Conservation (phyloP, 768 basidiomycete species). For the Mycena vitilis region DNA sequence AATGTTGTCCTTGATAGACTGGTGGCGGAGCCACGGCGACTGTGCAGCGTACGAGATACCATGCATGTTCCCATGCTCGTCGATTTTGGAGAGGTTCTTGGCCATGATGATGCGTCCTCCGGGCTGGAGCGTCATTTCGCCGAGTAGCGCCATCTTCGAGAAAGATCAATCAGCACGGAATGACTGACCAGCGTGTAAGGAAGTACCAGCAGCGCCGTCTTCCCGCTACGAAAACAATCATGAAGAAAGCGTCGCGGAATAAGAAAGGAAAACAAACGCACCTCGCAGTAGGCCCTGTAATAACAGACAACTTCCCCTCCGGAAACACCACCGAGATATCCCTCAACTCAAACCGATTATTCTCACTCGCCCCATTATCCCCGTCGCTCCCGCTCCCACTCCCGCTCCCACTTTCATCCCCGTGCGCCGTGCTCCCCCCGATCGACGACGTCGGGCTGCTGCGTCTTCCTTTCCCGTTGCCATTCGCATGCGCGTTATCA, state of each 20-base stretch:
- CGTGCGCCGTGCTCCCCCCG: slow-evolving; percentile 23
- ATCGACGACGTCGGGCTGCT: slow-evolving; percentile 21
- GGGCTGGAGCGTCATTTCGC: slow-evolving; percentile 71
- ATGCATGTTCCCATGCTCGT: slow-evolving; percentile 71
- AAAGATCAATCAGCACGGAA: too few relatives aligned
- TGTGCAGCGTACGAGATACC: slow-evolving; percentile 81
- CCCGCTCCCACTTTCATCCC: slow-evolving; percentile 36
- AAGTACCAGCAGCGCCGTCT: slow-evolving; percentile 77
- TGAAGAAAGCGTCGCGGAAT: neutral
- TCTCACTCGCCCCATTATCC: slow-evolving; percentile 49
- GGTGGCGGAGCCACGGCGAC: slow-evolving; percentile 75
- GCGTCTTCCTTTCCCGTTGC: slow-evolving; percentile 34
- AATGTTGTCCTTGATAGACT: slow-evolving; percentile 78
- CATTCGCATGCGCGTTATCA: too few relatives aligned
- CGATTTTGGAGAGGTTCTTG: slow-evolving; percentile 67
- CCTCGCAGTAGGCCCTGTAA: slow-evolving; percentile 82
- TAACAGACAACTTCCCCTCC: slow-evolving; percentile 72
- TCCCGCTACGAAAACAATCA: slow-evolving; percentile 61
- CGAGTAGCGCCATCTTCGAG: slow-evolving; percentile 79
- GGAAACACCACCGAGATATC: slow-evolving; percentile 81
- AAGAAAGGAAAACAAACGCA: neutral
- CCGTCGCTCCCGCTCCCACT: slow-evolving; percentile 39
- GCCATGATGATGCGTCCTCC: slow-evolving; percentile 72
- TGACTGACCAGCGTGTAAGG: neutral
- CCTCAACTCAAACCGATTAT: slow-evolving; percentile 65